Evolutionary conservation across 1,139 yeast genomes (phyloP).

Genomic region (Williopsis jadinii): DNA sequence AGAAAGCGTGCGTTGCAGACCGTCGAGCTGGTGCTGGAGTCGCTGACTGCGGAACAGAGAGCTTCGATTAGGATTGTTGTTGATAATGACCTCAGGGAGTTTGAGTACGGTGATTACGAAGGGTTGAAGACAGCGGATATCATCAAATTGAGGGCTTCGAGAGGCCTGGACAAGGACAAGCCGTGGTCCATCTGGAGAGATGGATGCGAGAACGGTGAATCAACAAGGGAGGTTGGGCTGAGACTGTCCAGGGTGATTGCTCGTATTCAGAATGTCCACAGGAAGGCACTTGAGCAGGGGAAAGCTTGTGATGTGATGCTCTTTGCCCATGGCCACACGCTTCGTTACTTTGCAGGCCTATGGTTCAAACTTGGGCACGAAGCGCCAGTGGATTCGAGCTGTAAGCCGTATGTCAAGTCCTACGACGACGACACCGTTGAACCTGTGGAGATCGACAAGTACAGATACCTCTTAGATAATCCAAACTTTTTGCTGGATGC

Average conservation of each 20-base stretch:
- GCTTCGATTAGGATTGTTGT: slow-evolving; percentile 39
- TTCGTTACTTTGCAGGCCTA: slow-evolving; percentile 82
- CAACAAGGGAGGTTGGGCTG: slow-evolving; percentile 51
- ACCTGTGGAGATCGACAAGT: slow-evolving; percentile 23
- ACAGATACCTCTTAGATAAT: slow-evolving; percentile 36
- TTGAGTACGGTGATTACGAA: slow-evolving; percentile 97
- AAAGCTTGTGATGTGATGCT: slow-evolving; percentile 67
- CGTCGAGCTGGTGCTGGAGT: slow-evolving; percentile 45
- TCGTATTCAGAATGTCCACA: slow-evolving; percentile 57
- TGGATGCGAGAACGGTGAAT: slow-evolving; percentile 91
- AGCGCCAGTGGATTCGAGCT: slow-evolving; percentile 16
- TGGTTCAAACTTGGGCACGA: slow-evolving; percentile 51
- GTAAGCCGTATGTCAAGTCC: slow-evolving; percentile 17
- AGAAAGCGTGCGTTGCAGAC: slow-evolving; percentile 75
- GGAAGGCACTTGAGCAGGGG: slow-evolving; percentile 44
- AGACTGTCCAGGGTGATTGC: slow-evolving; percentile 67
- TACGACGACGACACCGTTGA: slow-evolving; percentile 27
- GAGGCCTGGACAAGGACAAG: slow-evolving; percentile 50
- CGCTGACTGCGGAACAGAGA: slow-evolving; percentile 41
- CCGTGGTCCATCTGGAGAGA: slow-evolving; percentile 89
- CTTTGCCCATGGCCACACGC: slow-evolving; percentile 89
- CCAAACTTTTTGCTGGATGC: slow-evolving; percentile 86
- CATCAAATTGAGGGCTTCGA: slow-evolving; percentile 44
- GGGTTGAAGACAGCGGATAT: slow-evolving; percentile 70
- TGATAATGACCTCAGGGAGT: slow-evolving; percentile 75